These are phyloP conservation scores for Suillus weaverae DNA, from an alignment of 768 basidiomycete genomes.

Conservation along the genomic window DNA sequence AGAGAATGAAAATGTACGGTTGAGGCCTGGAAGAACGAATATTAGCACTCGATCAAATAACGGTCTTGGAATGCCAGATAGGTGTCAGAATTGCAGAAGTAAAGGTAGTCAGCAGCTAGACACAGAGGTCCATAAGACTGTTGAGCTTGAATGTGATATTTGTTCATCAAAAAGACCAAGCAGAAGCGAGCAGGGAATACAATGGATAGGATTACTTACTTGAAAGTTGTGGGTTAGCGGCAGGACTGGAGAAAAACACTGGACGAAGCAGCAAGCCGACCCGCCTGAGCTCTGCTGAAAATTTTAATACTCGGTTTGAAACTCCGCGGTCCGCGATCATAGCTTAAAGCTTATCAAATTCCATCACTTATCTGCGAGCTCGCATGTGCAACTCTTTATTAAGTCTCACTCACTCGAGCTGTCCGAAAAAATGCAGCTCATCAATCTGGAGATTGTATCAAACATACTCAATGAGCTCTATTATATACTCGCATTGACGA, in stretches of 20 bases:
- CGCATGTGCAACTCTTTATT: too few relatives aligned
- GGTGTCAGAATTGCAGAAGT: constrained; percentile 46
- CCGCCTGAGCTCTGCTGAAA: not conserved
- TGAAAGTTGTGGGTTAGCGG: too few relatives aligned
- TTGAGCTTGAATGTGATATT: constrained; percentile 49
- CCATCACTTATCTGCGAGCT: too few relatives aligned
- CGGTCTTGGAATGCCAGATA: not conserved
- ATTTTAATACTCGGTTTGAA: not conserved
- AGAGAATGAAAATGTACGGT: not conserved
- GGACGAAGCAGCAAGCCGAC: not conserved
- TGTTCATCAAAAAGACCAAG: constrained; percentile 35
- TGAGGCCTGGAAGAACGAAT: not conserved
- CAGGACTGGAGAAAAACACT: not conserved
- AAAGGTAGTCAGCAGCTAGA: constrained; percentile 41
- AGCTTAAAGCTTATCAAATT: not conserved
- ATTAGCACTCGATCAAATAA: not conserved
- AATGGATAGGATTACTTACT: not conserved
- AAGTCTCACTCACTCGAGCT: too few relatives aligned
- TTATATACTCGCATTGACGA: not conserved
- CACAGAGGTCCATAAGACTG: constrained; percentile 41
- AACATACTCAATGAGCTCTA: too few relatives aligned
- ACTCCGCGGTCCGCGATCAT: not conserved
- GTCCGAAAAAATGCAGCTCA: too few relatives aligned
- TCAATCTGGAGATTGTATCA: too few relatives aligned
- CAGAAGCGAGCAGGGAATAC: not conserved